Conservation (phyloP, 2,329 filamentous ascomycete genomes). For the Myriosclerotinia curreyana region DNA sequence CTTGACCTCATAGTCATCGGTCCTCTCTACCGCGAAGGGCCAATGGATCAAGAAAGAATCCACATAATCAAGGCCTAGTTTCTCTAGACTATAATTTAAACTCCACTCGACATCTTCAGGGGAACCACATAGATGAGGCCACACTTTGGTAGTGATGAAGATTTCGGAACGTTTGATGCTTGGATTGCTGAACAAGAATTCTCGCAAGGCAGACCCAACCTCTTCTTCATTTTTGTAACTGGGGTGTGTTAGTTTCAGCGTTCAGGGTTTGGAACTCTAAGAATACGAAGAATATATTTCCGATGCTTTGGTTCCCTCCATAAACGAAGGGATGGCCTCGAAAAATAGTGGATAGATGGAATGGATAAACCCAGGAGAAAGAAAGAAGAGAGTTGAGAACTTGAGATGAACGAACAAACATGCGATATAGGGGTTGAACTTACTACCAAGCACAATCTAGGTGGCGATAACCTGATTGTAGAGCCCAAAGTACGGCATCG, state of each 20-base stretch:
- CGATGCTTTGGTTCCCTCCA: background rate
- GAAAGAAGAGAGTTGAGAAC: background rate
- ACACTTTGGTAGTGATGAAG: conserved; percentile 37
- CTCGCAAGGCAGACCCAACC: conserved; percentile 72
- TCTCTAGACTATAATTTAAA: conserved; percentile 68
- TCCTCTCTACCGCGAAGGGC: conserved; percentile 75
- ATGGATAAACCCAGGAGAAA: conserved; percentile 37
- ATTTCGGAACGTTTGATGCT: conserved; percentile 54
- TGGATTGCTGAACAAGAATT: conserved; percentile 57
- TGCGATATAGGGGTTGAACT: conserved; percentile 23
- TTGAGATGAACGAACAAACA: conserved; percentile 11
- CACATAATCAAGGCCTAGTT: conserved; percentile 73
- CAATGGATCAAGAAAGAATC: conserved; percentile 82
- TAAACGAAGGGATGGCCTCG: background rate
- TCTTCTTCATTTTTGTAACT: conserved; percentile 75
- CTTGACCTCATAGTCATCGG: conserved; percentile 59
- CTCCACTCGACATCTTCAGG: conserved; percentile 61
- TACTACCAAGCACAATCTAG: conserved; percentile 69
- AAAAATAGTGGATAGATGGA: background rate
- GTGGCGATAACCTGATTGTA: conserved; percentile 62
- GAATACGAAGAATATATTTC: background rate
- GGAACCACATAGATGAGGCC: conserved; percentile 63
- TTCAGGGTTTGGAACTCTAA: background rate
- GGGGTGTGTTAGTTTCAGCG: conserved; percentile 12
- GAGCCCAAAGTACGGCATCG: conserved; percentile 53